Evolutionary conservation across 495 filamentous ascomycete species (phyloP), one percentile per base, ranked within the genome.

Genomic region (Podospora conica): DNA sequence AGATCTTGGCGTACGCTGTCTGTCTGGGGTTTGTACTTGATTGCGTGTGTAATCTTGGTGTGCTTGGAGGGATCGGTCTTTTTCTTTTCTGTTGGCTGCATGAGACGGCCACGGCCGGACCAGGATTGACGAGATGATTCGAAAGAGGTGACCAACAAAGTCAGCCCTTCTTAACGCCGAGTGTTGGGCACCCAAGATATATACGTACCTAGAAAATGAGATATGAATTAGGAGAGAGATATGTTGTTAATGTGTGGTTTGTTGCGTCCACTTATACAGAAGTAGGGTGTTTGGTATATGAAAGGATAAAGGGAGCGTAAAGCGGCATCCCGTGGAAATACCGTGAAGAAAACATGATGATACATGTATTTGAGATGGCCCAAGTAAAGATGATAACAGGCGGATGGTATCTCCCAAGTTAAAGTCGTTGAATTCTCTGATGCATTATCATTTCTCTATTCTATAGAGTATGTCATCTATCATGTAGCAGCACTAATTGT

Each of bases 141-240:
- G 55, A 65, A 24, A 10, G 33, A 59, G 56, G 54, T 28, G 22
- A 59, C 57, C 63, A 9, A 27, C 5, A 9, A 31, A 59, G 29
- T 59, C 64, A 66, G 64, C 58, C 64, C 64, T 25, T 66, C 64
- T 31, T 55, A 66, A 66, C 31, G 64, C 64, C 64, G 64, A 66
- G 64, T 33, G 64, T 66, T 48, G 64, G 64, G 58, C 64, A 66
- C 28, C 23, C 3, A 18, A 64, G 23, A 31, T 29, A 25, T 22
- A 40, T 21, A 40, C 25, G 24, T 12, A 27, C 3, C 15, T 33
- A 59, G 58, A 15, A 15, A 25, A 29, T 29, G 53, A 61, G n/a
- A 61, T 21, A 12, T 12, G 1, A 22, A n/a, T 60, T 9, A 31
- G 3, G 20, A 0, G 8, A 29, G 27, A 60, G 27, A 33, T 18